Evolutionary conservation across 441 rosid genomes (phyloP).

Genomic region (Eruca vesicaria): DNA sequence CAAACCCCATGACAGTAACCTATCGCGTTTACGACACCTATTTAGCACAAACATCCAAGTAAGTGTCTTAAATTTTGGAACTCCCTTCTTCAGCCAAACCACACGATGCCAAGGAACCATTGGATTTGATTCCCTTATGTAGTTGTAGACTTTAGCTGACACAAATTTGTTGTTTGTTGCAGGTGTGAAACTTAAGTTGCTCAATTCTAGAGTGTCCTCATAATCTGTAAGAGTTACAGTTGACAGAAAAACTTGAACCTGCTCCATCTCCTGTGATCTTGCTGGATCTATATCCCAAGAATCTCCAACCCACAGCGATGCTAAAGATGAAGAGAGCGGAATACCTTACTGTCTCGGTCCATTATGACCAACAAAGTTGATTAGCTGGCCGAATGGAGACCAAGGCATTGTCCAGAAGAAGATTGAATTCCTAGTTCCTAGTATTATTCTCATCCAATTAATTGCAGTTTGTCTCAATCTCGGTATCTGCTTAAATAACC

Average conservation of each 20-base stretch:
- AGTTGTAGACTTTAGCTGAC: not conserved
- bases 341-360: not conserved
- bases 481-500: no score
- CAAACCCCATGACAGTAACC: no score
- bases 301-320: not conserved
- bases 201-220: not conserved
- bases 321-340: not conserved
- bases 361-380: not conserved
- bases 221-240: not conserved
- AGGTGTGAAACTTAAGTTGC: not conserved
- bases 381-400: not conserved
- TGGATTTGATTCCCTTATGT: not conserved
- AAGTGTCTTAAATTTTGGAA: no score
- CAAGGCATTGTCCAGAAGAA: not conserved
- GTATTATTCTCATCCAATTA: not conserved
- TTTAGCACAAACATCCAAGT: no score
- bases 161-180: not conserved
- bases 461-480: not conserved
- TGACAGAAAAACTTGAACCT: not conserved
- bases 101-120: not conserved
- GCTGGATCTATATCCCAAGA: not conserved
- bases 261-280: not conserved
- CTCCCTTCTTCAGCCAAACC: not conserved
- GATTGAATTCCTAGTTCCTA: not conserved
- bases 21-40: no score